Evolutionary conservation across 192 early-diverging fungal species (phyloP).

Genomic region (Coemansia sp.): DNA sequence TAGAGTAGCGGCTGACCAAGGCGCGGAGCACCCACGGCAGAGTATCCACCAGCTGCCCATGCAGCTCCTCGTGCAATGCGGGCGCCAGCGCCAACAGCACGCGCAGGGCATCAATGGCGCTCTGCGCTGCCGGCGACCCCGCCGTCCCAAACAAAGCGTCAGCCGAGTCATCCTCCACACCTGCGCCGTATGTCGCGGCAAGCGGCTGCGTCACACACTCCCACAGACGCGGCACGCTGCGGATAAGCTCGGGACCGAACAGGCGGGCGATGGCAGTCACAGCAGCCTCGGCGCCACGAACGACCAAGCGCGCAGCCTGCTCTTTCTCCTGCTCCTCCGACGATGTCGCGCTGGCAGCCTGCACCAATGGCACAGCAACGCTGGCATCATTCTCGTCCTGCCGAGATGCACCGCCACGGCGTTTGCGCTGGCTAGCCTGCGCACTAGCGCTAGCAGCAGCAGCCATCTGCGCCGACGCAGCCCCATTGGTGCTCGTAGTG

Average conservation of each 20-base stretch:
- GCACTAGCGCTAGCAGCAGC: constrained; percentile 45
- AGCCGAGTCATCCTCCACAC: constrained; percentile 7
- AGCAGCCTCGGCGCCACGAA: constrained; percentile 66
- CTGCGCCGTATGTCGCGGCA: constrained; percentile 13
- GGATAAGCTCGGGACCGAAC: constrained; percentile 39
- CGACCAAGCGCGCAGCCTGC: constrained; percentile 59
- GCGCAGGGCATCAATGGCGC: constrained; percentile 77
- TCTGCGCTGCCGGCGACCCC: constrained; percentile 52
- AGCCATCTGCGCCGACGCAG: constrained; percentile 32
- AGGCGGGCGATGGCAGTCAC: constrained; percentile 34
- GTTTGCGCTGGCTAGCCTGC: constrained; percentile 41
- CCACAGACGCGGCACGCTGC: constrained; percentile 48
- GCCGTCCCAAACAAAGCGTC: constrained; percentile 20
- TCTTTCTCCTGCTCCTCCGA: constrained; percentile 56
- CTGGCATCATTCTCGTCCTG: background rate
- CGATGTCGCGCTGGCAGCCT: background rate
- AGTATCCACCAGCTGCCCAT: constrained; percentile 57
- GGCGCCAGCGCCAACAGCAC: constrained; percentile 71
- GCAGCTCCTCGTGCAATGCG: constrained; percentile 57
- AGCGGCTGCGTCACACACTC: constrained; percentile 42
- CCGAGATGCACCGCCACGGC: constrained; percentile 13
- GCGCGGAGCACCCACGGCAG: constrained; percentile 69
- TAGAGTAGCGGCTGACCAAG: constrained; percentile 67
- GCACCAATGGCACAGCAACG: constrained; percentile 32
- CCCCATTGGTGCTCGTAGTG: background rate